Conservation (phyloP, 2,329 filamentous ascomycete species). For the Fusarium caatingaense region DNA sequence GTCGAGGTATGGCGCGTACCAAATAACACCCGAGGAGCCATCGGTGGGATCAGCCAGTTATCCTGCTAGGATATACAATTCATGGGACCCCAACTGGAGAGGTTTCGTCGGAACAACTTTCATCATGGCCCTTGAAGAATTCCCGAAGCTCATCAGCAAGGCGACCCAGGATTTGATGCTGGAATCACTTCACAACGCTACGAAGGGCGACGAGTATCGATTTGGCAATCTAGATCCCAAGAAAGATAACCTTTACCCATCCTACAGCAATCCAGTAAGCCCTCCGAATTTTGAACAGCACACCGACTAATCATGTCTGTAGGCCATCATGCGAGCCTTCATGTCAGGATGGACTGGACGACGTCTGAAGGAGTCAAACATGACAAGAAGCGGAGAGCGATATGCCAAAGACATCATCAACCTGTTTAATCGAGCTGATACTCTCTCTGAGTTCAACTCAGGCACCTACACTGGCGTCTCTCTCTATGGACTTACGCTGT, state of each 20-base stretch:
- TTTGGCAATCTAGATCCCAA: slow-evolving; percentile 65
- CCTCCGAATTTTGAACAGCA: accelerated
- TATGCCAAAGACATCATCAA: slow-evolving; percentile 67
- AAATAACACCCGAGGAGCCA: slow-evolving; percentile 67
- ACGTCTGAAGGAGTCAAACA: slow-evolving; percentile 65
- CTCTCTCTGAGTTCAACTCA: slow-evolving; percentile 71
- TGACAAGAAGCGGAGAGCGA: slow-evolving; percentile 66
- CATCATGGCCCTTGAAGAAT: slow-evolving; percentile 70
- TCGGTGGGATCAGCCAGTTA: slow-evolving; percentile 65
- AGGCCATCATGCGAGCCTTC: slow-evolving; percentile 70
- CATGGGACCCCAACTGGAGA: slow-evolving; percentile 74
- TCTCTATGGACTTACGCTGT: slow-evolving; percentile 67
- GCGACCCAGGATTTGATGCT: slow-evolving; percentile 58
- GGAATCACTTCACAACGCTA: slow-evolving; percentile 64
- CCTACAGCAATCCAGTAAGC: slow-evolving; percentile 67
- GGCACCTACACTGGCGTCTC: slow-evolving; percentile 73
- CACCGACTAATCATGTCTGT: too few relatives aligned
- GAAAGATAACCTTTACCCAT: slow-evolving; percentile 70
- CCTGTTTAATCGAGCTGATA: slow-evolving; percentile 66
- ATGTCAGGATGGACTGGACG: slow-evolving; percentile 69
- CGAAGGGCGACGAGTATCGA: slow-evolving; percentile 69
- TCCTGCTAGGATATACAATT: slow-evolving; percentile 62
- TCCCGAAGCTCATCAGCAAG: slow-evolving; percentile 57
- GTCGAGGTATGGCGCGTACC: slow-evolving; percentile 57
- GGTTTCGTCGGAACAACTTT: slow-evolving; percentile 71